Base-by-base conservation (phyloP, 2,329 filamentous ascomycete species). In the Xylaria digitata region DNA sequence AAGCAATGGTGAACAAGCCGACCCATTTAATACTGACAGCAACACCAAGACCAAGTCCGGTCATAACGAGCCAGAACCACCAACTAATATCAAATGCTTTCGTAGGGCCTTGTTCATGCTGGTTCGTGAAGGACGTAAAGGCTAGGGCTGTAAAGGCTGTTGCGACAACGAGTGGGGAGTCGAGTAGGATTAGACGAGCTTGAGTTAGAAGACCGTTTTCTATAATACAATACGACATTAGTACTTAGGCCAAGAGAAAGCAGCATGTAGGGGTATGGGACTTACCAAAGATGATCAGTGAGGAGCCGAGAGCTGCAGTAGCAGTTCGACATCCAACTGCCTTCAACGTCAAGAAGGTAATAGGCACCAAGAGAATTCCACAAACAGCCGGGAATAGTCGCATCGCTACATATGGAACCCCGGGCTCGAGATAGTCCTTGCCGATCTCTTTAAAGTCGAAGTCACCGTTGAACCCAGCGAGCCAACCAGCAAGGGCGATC, bases 391-490 rank as follows among this genome's bases (percentile, higher is more conserved):
- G 95, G 72, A 97, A 89, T 81, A 98, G 82, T 78, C 96, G 92
- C 96, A 99, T 99, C 63, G 96, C 92, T 63, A 99, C 96, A 81
- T 99, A 99, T 49, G 96, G 96, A 61, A 99, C 96, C 60, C 90
- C 89, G 3, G 96, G 94, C 82, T 97, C 96, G 70, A 98, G 79
- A 78, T 99, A 99, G 80, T 99, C 96, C 83, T 98, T 97, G 80
- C 96, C 96, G 81, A 99, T 99, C 74, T 99, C 94, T 85, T 98
- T 99, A 85, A 99, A 99, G 80, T 98, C 96, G 79, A 99, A 99
- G 70, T 93, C 86, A 71, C 96, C 96, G 77, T 97, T 88, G 80
- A 98, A 99, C 61, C 96, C 96, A 75, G 94, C 96, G 70, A 97
- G 82, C 90, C 92, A 99, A 74, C 95, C 96, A 70, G 94, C 94